Evolutionary conservation across 257 asterid species (phyloP), one percentile per base, ranked within the genome.

Genomic region (Euphrasia confusa): DNA sequence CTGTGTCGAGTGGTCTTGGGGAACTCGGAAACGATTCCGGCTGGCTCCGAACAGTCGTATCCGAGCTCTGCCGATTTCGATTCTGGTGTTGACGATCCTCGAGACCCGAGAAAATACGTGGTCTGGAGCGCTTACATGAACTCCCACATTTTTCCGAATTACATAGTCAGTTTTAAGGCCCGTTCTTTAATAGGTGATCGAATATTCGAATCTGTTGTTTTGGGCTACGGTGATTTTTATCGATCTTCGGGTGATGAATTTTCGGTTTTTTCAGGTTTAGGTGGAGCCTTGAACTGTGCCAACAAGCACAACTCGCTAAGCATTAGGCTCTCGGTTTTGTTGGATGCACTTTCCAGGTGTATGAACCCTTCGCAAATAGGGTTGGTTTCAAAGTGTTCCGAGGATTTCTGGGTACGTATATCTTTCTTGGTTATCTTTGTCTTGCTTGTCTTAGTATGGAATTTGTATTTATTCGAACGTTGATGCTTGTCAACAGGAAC

Each of bases 1-100:
- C 61, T 84, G 28, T 84, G 85, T 6, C 80, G 85, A 11, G 84
- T 84, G 54, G 75, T 79, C 1, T 67, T 84, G 69, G 88, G 91
- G 3, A 77, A 68, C 27, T 62, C 73, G 26, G 85, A 81, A 67
- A 66, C 61, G 4, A 48, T 84, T 26, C 45, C 5, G 1, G 56
- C 76, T 18, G 80, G 74, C 40, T 81, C 90, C 6, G 24, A 21
- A 26, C 85, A 81, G 30, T 70, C 33, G 32, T 71, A 77, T 1
- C 85, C 91, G 6, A 71, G 72, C 65, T 78, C 72, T 14, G 13
- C 60, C 30, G 45, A 78, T 1, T 80, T 71, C 67, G 83, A 83
- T 52, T 76, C 90, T 0, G 87, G 87, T 13, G 58, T 80, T 53
- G 87, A 78, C 30, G 67, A 76, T 74, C 74, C 54, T 49, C 30